These are phyloP conservation scores for Yarrowia bubula DNA, from an alignment of 805 yeast species.

Conservation along the genomic window DNA sequence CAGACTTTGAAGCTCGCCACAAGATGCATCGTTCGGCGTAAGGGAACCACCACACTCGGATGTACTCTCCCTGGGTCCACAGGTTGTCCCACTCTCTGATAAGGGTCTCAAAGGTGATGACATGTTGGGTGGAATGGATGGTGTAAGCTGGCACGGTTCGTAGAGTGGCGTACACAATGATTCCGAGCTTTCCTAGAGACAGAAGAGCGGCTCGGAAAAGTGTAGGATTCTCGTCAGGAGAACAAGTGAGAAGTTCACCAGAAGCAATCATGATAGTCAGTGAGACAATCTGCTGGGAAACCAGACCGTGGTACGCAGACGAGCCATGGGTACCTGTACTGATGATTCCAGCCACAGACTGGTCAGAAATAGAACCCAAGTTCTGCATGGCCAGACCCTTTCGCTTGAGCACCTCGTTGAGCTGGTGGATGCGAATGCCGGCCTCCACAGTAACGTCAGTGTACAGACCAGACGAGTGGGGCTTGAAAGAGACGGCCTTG, in stretches of 20 bases:
- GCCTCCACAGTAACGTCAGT: conserved; percentile 95
- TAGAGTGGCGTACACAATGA: conserved; percentile 79
- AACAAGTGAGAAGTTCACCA: conserved; percentile 69
- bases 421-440: conserved; percentile 73
- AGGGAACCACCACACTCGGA: conserved; percentile 98
- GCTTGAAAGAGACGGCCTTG: conserved; percentile 44
- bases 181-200: conserved; percentile 88
- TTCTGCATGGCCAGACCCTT: conserved; percentile 81
- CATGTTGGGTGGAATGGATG: conserved; percentile 75
- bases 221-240: conserved; percentile 59
- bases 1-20: conserved; percentile 85
- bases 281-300: conserved; percentile 82
- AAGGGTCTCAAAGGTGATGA: conserved; percentile 71
- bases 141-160: conserved; percentile 83
- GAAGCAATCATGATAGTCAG: conserved; percentile 69
- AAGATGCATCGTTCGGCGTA: conserved; percentile 79
- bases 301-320: conserved; percentile 85
- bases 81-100: conserved; percentile 48
- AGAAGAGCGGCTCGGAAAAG: conserved; percentile 78
- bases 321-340: conserved; percentile 98
- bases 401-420: conserved; percentile 62
- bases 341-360: conserved; percentile 91
- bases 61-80: conserved; percentile 88
- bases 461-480: conserved; percentile 41
- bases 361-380: conserved; percentile 90